Percentiles rank a stretch among this genome's conserved stretches.
Evolutionary conservation across 148 eudicot genomes (phyloP).

Genomic region (Rhododendron henanense): DNA sequence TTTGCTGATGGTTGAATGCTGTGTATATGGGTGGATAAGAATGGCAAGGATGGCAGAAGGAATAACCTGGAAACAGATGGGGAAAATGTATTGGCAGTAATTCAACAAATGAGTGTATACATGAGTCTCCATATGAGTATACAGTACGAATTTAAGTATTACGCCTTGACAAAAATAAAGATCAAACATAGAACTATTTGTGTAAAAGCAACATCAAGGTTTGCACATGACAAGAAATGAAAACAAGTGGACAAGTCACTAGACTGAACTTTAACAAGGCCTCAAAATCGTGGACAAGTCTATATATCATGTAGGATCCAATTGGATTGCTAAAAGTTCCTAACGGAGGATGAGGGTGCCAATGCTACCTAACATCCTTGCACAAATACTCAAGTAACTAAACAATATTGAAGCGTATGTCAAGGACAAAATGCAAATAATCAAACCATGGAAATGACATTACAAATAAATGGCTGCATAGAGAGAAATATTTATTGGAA

Average conservation of each 20-base stretch:
- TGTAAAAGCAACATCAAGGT: neutral
- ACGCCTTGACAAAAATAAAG: neutral
- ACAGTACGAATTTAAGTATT: neutral
- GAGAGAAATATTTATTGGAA: no score
- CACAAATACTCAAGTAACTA: neutral
- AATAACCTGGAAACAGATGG: conserved; percentile 41
- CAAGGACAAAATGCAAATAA: neutral
- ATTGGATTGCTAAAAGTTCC: neutral
- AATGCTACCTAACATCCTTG: neutral
- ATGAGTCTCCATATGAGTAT: neutral
- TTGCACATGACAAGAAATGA: neutral
- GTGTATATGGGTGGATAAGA: conserved; percentile 49
- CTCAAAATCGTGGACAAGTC: neutral
- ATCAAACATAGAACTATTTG: neutral
- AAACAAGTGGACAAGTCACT: neutral
- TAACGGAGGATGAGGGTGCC: neutral
- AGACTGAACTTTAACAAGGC: neutral
- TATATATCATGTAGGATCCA: neutral
- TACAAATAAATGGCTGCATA: neutral
- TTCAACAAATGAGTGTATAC: neutral
- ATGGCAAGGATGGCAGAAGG: conserved; percentile 64
- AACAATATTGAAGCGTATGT: neutral
- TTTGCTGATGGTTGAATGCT: conserved; percentile 16
- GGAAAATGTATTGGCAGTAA: neutral
- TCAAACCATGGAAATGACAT: neutral